Evolutionary conservation across 2,329 filamentous ascomycete genomes (phyloP).

Genomic region (Arthroderma sp.): DNA sequence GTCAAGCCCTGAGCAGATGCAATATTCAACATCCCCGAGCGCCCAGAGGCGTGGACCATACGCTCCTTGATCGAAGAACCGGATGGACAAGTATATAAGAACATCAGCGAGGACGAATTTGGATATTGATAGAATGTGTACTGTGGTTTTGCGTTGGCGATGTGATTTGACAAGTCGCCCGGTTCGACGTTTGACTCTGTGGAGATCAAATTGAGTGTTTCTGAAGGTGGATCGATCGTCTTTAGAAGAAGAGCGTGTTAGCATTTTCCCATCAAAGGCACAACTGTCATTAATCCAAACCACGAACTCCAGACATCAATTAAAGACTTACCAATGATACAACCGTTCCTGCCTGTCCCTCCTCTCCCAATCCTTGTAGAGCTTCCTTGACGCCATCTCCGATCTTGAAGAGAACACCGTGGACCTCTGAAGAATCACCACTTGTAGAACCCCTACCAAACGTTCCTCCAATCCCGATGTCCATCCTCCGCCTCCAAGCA

Average conservation of each 20-base stretch:
- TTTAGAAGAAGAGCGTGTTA: conserved; percentile 10
- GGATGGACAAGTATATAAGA: conserved; percentile 52
- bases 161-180: conserved; percentile 31
- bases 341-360: conserved; percentile 21
- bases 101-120: conserved; percentile 37
- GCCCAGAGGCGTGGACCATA: conserved; percentile 51
- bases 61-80: conserved; percentile 50
- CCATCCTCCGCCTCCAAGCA: conserved; percentile 36
- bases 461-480: conserved; percentile 34
- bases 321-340: conserved; percentile 35
- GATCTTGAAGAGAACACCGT: conserved; percentile 37
- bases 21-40: conserved; percentile 39
- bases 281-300: conserved; percentile 1
- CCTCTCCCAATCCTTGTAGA: conserved; percentile 27
- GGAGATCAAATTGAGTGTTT: conserved; percentile 43
- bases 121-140: conserved; percentile 49
- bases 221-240: conserved; percentile 31
- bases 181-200: conserved; percentile 31
- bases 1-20: conserved; percentile 44
- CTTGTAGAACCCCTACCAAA: conserved; percentile 10
- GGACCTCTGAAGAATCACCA: conserved; percentile 25
- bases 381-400: conserved; percentile 42
- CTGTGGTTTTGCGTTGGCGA: conserved; percentile 42
- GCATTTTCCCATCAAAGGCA: too few species aligned
- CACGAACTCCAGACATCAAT: background rate